phyloP scores from a whole-genome alignment of 345 rosid genomes.

The Citrus inodora region DNA sequence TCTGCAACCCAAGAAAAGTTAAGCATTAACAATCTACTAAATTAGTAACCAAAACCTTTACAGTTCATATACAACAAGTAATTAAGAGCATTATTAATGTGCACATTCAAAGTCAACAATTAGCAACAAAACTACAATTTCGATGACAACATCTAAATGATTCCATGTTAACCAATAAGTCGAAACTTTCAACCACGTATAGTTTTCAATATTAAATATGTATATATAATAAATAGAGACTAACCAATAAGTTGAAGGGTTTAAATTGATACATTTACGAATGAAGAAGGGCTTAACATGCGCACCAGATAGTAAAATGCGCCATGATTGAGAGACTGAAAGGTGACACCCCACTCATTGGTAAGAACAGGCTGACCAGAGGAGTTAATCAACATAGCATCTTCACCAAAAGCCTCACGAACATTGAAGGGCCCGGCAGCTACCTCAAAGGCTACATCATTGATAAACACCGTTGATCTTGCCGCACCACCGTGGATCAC shows the following conservation, averaged over 20 bases:
- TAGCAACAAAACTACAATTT: background rate
- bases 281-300: background rate
- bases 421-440: conserved; percentile 69
- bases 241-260: background rate
- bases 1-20: conserved; percentile 18
- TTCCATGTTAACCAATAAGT: background rate
- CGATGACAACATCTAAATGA: background rate
- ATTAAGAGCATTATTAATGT: background rate
- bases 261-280: background rate
- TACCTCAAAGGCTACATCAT: conserved; percentile 83
- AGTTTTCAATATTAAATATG: too few relatives aligned
- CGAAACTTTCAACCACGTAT: background rate
- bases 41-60: background rate
- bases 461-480: conserved; percentile 71
- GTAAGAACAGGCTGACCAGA: conserved; percentile 80
- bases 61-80: background rate
- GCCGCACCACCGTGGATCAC: conserved; percentile 15
- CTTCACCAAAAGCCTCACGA: conserved; percentile 86
- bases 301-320: conserved; percentile 75
- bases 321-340: conserved; percentile 82
- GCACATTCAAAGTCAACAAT: background rate
- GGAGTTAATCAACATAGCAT: conserved; percentile 62
- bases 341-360: conserved; percentile 76
- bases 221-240: too few relatives aligned
- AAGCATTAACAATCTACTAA: background rate